Percentiles rank a stretch among this genome's conserved stretches.
Evolutionary conservation across 2,329 filamentous ascomycete species (phyloP).

Genomic region (Ophiosphaerella herpotricha): DNA sequence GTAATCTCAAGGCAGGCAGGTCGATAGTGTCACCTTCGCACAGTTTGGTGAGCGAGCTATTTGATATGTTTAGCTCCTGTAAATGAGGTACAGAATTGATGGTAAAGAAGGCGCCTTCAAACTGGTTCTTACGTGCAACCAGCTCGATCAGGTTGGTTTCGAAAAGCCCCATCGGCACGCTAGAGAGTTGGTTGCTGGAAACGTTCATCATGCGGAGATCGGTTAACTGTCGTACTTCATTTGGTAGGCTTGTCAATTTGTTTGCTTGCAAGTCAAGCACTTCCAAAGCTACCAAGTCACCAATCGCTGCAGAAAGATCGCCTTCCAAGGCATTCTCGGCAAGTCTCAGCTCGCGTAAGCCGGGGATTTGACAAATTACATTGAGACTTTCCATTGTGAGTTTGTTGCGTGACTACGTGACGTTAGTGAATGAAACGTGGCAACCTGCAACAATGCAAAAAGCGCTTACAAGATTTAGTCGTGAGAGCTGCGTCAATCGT

Average conservation of each 20-base stretch:
- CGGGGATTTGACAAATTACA: slow-evolving; percentile 72
- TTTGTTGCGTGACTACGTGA: slow-evolving; percentile 74
- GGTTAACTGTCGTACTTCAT: slow-evolving; percentile 67
- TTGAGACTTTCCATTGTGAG: slow-evolving; percentile 74
- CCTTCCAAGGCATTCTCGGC: slow-evolving; percentile 51
- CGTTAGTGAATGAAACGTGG: slow-evolving; percentile 9
- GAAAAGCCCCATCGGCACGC: slow-evolving; percentile 72
- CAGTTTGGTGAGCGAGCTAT: slow-evolving; percentile 69
- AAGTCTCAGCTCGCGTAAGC: slow-evolving; percentile 79
- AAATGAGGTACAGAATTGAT: slow-evolving; percentile 66
- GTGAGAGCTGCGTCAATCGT: slow-evolving; percentile 73
- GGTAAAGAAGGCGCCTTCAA: slow-evolving; percentile 71
- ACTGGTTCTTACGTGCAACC: slow-evolving; percentile 74
- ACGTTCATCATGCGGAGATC: slow-evolving; percentile 78
- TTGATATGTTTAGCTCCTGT: slow-evolving; percentile 76
- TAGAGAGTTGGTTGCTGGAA: slow-evolving; percentile 75
- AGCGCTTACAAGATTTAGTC: slow-evolving; percentile 73
- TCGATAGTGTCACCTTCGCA: slow-evolving; percentile 57
- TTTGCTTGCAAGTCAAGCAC: slow-evolving; percentile 83
- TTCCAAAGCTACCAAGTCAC: slow-evolving; percentile 71
- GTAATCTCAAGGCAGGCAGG: slow-evolving; percentile 72
- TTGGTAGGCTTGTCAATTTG: slow-evolving; percentile 71
- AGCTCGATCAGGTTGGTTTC: slow-evolving; percentile 73
- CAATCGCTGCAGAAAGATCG: slow-evolving; percentile 64
- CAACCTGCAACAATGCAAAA: not conserved